phyloP scores from a whole-genome alignment of 305 asterid genomes.

The Fraxinus ornus region DNA sequence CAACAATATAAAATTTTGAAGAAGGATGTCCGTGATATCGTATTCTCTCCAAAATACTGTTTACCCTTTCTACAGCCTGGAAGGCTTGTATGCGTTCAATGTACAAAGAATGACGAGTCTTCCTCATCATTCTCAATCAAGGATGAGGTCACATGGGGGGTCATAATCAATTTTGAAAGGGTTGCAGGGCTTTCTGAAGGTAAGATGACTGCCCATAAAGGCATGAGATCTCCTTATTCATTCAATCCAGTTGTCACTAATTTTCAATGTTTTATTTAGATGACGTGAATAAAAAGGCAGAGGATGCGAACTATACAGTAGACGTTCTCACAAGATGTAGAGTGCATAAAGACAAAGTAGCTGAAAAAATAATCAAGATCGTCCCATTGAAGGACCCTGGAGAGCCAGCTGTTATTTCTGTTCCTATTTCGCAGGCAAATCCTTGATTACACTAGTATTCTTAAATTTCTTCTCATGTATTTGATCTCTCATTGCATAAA shows the following conservation, averaged over 20 bases:
- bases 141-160: slow-evolving; percentile 88
- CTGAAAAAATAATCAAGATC: slow-evolving; percentile 54
- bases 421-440: slow-evolving; percentile 83
- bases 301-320: slow-evolving; percentile 76
- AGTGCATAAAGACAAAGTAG: slow-evolving; percentile 65
- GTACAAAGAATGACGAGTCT: slow-evolving; percentile 52
- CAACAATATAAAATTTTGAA: slow-evolving; percentile 74
- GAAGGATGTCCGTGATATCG: slow-evolving; percentile 60
- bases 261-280: slow-evolving; percentile 44
- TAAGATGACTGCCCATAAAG: slow-evolving; percentile 31
- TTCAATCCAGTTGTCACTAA: slow-evolving; percentile 11
- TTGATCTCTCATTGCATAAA: slow-evolving; percentile 13
- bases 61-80: slow-evolving; percentile 96
- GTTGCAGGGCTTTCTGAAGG: slow-evolving; percentile 78
- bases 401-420: slow-evolving; percentile 77
- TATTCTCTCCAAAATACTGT: slow-evolving; percentile 73
- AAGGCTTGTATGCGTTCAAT: slow-evolving; percentile 72
- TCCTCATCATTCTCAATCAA: slow-evolving; percentile 60
- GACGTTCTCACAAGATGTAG: slow-evolving; percentile 84
- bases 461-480: slow-evolving; percentile 5
- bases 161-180: slow-evolving; percentile 80
- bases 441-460: slow-evolving; percentile 21
- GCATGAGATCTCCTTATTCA: slow-evolving; percentile 10
- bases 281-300: slow-evolving; percentile 70
- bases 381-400: slow-evolving; percentile 77